A percentile compares a stretch with the other conserved stretches of the same genome.
These are phyloP conservation scores for Strobilomyces echinocephalus DNA, from an alignment of 768 basidiomycete genomes.

Conservation along the genomic window DNA sequence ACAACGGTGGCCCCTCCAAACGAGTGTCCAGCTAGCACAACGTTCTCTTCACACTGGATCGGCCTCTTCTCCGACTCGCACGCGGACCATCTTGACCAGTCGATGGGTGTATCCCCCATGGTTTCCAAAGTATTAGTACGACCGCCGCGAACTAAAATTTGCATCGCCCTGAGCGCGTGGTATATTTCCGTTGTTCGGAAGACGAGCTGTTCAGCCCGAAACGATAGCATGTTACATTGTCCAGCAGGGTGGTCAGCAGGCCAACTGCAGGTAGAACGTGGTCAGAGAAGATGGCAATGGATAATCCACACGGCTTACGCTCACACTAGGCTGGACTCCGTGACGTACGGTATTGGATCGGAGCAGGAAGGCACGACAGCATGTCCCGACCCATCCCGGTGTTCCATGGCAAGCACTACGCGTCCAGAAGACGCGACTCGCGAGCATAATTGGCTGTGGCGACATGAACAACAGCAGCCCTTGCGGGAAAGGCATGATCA, in stretches of 20 bases:
- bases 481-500: conserved; percentile 13
- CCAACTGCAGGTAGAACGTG: conserved; percentile 18
- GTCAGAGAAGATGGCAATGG: neutral
- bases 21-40: conserved; percentile 48
- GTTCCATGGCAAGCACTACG: conserved; percentile 79
- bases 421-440: conserved; percentile 72
- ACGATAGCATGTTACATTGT: conserved; percentile 35
- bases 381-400: conserved; percentile 75
- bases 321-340: conserved; percentile 53
- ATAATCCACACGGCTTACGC: conserved; percentile 12
- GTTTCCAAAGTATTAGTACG: conserved; percentile 29
- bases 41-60: conserved; percentile 31
- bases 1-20: conserved; percentile 56
- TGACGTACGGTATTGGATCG: conserved; percentile 46
- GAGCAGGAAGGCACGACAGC: conserved; percentile 37
- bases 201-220: conserved; percentile 66
- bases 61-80: conserved; percentile 13
- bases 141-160: conserved; percentile 41
- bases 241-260: conserved; percentile 15
- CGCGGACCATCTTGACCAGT: conserved; percentile 41
- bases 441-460: conserved; percentile 59
- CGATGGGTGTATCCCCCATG: conserved; percentile 33
- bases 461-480: neutral
- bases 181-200: conserved; percentile 70
- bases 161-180: conserved; percentile 55